Conservation (phyloP, 805 yeast genomes). For the Metschnikowia lachancei region DNA sequence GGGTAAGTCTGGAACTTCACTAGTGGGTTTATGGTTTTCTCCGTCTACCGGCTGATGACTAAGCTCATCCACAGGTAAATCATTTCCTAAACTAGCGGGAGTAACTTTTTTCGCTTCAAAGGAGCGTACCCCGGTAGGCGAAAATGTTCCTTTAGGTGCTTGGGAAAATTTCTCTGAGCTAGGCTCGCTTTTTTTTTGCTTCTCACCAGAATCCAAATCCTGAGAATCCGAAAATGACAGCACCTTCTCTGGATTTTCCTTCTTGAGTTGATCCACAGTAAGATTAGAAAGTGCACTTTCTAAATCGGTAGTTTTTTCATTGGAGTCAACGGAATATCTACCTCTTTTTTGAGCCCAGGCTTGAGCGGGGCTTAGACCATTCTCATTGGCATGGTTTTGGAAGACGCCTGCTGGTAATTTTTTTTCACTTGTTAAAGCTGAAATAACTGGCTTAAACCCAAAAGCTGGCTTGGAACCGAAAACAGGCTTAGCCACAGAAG, state of each 20-base stretch:
- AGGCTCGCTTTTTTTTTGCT: not conserved
- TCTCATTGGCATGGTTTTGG: constrained; percentile 47
- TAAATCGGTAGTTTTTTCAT: constrained; percentile 13
- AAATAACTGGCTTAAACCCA: constrained; percentile 9
- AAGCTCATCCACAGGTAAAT: not conserved
- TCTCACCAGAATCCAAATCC: not conserved
- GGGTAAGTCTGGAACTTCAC: not conserved
- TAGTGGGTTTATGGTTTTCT: not conserved
- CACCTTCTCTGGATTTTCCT: not conserved
- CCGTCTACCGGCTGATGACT: not conserved
- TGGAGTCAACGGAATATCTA: constrained; percentile 47
- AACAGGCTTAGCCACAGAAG: constrained; percentile 13
- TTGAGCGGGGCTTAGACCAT: constrained; percentile 92
- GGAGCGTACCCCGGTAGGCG: not conserved
- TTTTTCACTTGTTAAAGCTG: constrained; percentile 18
- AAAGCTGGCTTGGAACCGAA: constrained; percentile 15
- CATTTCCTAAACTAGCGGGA: not conserved
- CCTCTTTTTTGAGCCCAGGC: constrained; percentile 92
- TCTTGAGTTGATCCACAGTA: constrained; percentile 11
- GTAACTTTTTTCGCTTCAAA: not conserved
- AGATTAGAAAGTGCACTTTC: not conserved
- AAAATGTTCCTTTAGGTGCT: not conserved
- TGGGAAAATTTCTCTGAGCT: not conserved
- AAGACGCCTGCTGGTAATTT: constrained; percentile 23
- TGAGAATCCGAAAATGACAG: not conserved